Base-by-base conservation (phyloP, 768 basidiomycete genomes). In the Russula griseocarnosa region DNA sequence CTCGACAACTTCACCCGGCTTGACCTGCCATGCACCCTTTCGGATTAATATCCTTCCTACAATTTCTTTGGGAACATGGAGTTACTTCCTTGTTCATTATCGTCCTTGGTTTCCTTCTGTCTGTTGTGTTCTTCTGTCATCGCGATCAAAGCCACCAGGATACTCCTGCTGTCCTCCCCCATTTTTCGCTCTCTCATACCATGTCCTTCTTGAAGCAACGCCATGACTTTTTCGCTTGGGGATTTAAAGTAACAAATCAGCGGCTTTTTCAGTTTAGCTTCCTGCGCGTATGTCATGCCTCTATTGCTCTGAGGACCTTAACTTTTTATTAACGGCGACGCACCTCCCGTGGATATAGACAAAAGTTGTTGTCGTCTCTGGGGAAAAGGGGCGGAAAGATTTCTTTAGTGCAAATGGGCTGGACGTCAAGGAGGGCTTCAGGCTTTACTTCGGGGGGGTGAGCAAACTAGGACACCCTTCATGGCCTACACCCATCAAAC, bases 371-470 rank as follows among this genome's bases (percentile, higher is more conserved):
- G 88, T 86, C 38, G 81, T 91, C 46, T 90, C 90, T 44, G 90
- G 89, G 58, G 86, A 89, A 71, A 79, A 77, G 38, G 89, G 83
- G 18, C 79, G 89, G 60, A 81, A 82, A 61, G 79, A 83, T 4
- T 90, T 90, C 75, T 88, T 91, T 70, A 79, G 80, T 2, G 83
- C 86, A 60, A 85, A 83, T 36, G 36, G 36, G 36, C 13, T 92
- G 66, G 87, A 90, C 73, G 80, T 92, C 55, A 85, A 84, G 47
- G 87, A 89, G 76, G 89, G 88, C 6, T 91, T 90, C 79, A 87
- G 85, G 70, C 81, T 88, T 70, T 79, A 90, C 65, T 88, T 86
- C 52, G 89, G 88, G 56, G 87, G 86, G 60, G 89, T 90, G 72
- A 67, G 86, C 34, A 36, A 47, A 49, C 40, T n/a, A 58, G 22